Evolutionary conservation across 345 rosid species (phyloP).

Genomic region (Cardamine occulta): DNA sequence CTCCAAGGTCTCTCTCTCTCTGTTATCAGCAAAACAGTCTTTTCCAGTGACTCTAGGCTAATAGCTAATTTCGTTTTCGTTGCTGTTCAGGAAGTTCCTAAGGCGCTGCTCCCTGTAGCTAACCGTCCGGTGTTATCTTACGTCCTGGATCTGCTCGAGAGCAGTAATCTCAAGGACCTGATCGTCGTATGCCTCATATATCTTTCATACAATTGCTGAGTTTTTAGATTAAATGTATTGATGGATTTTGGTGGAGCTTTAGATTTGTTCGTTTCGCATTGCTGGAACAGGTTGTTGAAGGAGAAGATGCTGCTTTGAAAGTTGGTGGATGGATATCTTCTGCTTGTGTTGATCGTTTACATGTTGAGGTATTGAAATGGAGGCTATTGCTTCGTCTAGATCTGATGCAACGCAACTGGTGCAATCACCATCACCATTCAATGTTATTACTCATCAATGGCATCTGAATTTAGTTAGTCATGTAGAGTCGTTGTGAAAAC

Average conservation of each 20-base stretch:
- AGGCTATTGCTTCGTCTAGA: neutral
- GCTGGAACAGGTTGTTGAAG: slow-evolving; percentile 85
- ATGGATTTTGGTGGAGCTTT: slow-evolving; percentile 1
- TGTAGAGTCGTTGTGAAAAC: neutral
- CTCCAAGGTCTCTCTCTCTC: slow-evolving; percentile 61
- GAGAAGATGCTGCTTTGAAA: slow-evolving; percentile 75
- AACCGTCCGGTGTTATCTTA: slow-evolving; percentile 89
- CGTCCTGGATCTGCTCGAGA: slow-evolving; percentile 81
- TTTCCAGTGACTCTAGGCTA: neutral
- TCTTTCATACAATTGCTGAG: slow-evolving; percentile 1
- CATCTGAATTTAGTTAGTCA: neutral
- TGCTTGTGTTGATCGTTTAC: slow-evolving; percentile 84
- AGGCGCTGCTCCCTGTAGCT: slow-evolving; percentile 91
- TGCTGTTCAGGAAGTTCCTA: slow-evolving; percentile 77
- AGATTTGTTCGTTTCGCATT: slow-evolving; percentile 10
- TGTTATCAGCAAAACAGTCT: neutral
- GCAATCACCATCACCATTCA: neutral
- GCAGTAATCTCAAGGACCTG: slow-evolving; percentile 79
- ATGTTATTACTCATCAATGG: neutral
- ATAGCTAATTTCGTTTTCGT: slow-evolving; percentile 4
- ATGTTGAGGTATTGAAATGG: slow-evolving; percentile 69
- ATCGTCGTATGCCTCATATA: slow-evolving; percentile 63
- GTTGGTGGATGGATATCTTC: slow-evolving; percentile 92
- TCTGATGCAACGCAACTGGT: neutral
- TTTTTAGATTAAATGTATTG: slow-evolving; percentile 9